These are phyloP conservation scores for Lophiotrema nucula DNA, from an alignment of 495 filamentous ascomycete genomes.

Conservation along the genomic window DNA sequence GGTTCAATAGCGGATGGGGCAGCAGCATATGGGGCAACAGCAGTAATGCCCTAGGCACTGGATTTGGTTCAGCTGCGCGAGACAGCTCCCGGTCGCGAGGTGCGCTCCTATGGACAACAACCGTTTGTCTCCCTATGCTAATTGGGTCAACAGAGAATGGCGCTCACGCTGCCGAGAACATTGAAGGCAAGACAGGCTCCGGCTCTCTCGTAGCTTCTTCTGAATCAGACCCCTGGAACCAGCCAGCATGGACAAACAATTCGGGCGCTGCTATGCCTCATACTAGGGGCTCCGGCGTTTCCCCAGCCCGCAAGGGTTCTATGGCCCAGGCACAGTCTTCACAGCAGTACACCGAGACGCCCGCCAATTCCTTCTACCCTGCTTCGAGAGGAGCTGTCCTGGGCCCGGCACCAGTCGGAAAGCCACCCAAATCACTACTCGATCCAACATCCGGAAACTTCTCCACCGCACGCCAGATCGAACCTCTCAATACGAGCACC, in stretches of 20 bases:
- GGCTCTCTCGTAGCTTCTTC: slow-evolving; percentile 64
- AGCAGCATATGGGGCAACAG: slow-evolving; percentile 63
- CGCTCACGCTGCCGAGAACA: slow-evolving; percentile 39
- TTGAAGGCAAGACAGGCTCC: slow-evolving; percentile 61
- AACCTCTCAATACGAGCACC: slow-evolving; percentile 16
- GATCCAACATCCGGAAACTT: slow-evolving; percentile 29
- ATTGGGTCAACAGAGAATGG: slow-evolving; percentile 30
- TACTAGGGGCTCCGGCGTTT: slow-evolving; percentile 49
- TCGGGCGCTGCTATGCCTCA: slow-evolving; percentile 47
- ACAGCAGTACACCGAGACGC: slow-evolving; percentile 25
- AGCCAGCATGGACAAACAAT: slow-evolving; percentile 57
- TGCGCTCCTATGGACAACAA: slow-evolving; percentile 26
- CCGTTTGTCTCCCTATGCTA: neutral
- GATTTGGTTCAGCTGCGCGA: slow-evolving; percentile 42
- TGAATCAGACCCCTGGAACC: slow-evolving; percentile 59
- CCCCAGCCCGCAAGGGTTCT: slow-evolving; percentile 50
- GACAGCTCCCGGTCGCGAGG: slow-evolving; percentile 48
- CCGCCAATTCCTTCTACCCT: slow-evolving; percentile 17
- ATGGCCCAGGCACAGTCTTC: slow-evolving; percentile 41
- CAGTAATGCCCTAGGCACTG: too few species aligned
- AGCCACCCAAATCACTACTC: slow-evolving; percentile 25
- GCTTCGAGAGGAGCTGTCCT: slow-evolving; percentile 4
- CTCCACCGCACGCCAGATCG: slow-evolving; percentile 12
- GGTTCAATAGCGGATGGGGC: slow-evolving; percentile 53
- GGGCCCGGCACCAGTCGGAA: slow-evolving; percentile 17